These are phyloP conservation scores for Fusarium keratoplasticum DNA, from an alignment of 2,329 filamentous ascomycete species.

Conservation along the genomic window DNA sequence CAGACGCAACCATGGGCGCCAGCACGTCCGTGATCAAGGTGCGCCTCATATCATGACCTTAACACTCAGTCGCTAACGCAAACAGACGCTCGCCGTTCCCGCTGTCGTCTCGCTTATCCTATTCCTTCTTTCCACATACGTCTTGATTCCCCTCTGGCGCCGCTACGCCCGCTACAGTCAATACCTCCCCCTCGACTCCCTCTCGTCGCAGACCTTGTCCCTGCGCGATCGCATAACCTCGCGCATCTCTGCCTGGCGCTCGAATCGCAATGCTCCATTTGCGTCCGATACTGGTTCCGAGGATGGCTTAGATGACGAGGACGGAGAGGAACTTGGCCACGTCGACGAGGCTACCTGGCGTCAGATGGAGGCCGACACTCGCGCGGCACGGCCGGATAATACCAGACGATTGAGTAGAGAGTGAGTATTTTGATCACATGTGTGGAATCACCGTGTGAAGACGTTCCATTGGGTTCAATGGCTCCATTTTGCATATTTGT, in stretches of 20 bases:
- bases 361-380: slow-evolving; percentile 51
- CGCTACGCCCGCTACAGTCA: slow-evolving; percentile 78
- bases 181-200: slow-evolving; percentile 76
- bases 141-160: slow-evolving; percentile 76
- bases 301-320: slow-evolving; percentile 63
- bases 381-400: slow-evolving; percentile 57
- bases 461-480: background rate
- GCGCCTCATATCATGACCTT: slow-evolving; percentile 27
- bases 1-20: slow-evolving; percentile 46
- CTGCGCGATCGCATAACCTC: slow-evolving; percentile 62
- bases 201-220: slow-evolving; percentile 68
- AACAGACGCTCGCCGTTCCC: slow-evolving; percentile 76
- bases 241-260: slow-evolving; percentile 56
- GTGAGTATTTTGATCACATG: slow-evolving; percentile 51
- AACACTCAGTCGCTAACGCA: slow-evolving; percentile 24
- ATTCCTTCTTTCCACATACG: slow-evolving; percentile 74
- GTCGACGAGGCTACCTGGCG: slow-evolving; percentile 63
- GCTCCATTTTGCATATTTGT: background rate
- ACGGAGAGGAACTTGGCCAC: slow-evolving; percentile 76
- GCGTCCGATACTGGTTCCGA: slow-evolving; percentile 56
- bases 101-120: slow-evolving; percentile 76
- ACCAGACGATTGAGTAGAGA: slow-evolving; percentile 79
- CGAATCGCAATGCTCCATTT: slow-evolving; percentile 55
- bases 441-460: background rate
- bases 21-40: slow-evolving; percentile 53